Conservation (phyloP, 306 rosid species). For the Fragaria iinumae region DNA sequence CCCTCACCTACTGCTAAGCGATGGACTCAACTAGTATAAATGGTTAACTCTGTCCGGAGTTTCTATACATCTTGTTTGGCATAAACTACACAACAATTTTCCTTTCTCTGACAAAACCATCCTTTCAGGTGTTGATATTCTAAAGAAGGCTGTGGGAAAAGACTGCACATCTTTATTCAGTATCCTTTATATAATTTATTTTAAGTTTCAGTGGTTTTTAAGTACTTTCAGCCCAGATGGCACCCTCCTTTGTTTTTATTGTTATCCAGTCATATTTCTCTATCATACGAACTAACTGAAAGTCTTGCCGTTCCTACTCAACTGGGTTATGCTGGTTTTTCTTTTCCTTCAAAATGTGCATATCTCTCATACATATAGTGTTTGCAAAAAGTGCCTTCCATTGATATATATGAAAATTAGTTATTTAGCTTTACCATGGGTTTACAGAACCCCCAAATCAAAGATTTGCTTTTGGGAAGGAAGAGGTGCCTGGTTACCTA, state of each 20-base stretch:
- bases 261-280: neutral
- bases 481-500: neutral
- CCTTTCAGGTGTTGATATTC: constrained; percentile 79
- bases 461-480: neutral
- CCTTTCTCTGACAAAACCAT: constrained; percentile 10
- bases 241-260: constrained; percentile 1
- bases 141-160: constrained; percentile 90
- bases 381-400: neutral
- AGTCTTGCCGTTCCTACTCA: neutral
- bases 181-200: constrained; percentile 50
- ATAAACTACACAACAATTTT: neutral
- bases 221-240: neutral
- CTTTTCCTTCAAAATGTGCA: neutral
- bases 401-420: neutral
- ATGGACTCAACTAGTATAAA: neutral
- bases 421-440: neutral
- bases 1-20: neutral
- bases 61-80: neutral
- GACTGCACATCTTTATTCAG: constrained; percentile 93
- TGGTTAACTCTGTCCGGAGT: neutral
- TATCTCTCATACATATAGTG: neutral
- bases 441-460: neutral
- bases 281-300: neutral
- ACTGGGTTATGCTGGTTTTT: neutral
- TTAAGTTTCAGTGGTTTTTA: neutral